Evolutionary conservation across 129 eudicot species (phyloP), one percentile per base, ranked within the genome.

Genomic region (Tagetes patula): DNA sequence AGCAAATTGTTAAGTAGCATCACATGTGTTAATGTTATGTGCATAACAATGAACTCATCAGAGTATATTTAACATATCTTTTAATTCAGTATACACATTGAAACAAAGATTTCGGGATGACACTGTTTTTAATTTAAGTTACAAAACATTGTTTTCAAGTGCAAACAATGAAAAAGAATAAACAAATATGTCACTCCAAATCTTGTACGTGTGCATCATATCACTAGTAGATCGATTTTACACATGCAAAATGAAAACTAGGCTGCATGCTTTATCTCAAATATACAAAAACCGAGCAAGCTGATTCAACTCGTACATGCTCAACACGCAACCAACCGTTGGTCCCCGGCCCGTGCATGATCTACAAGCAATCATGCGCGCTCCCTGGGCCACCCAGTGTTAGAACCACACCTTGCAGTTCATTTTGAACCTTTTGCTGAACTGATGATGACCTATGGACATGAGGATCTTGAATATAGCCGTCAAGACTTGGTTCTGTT

Each of bases 381-480:
- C 86, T 80, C 40, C 84, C 96, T 2, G 97, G 96, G 72, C 91
- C 88, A 31, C 96, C 96, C 48, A 94, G 85, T 52, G 96, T 82
- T 33, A 94, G 84, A 69, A 90, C 94, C 56, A 94, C 96, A 30
- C 94, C 97, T 75, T 86, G 84, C 49, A 94, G 96, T 69, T 94
- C 99, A 54, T 72, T 85, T 11, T 70, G 82, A 14, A 11, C 50
- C 69, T 81, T 83, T 40, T 11, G 53, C 54, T 75, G 54, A 20
- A 58, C 84, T 1, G 84, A 73, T 5, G 84, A 70, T 14, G 84
- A 74, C 76, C 87, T 82, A 32, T 70, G 79, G 14, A 72, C 65
- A 4, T 79, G 78, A 34, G 66, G 77, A 12, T 69, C 83, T 52
- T 52, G 74, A 3, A 53, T 38, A 40, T 71, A 59, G 33, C 70